Evolutionary conservation across 1,284 basidiomycete species (phyloP), one percentile per base, ranked within the genome.

Genomic region (Sanguinoderma infundibulare): DNA sequence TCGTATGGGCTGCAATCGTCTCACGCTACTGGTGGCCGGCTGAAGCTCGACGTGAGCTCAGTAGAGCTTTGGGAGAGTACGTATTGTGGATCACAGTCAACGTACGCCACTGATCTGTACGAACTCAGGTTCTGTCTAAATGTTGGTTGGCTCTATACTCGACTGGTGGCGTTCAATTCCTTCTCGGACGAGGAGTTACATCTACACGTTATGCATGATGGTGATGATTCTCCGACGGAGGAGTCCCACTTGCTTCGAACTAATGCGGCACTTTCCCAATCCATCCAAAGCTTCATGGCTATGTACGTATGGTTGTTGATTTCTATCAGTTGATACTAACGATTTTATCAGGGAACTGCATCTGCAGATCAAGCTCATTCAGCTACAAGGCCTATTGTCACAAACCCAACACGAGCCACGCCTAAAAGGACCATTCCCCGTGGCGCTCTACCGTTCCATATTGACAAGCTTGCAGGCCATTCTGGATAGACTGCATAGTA

Each of bases 21-120:
- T 96, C 94, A 6, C 83, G 94, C 51, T 90, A 92, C 65, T 95
- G 96, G 89, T 98, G 96, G 96, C 96, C 97, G 1, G 87, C 93
- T 22, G 96, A 98, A 72, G 96, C 96, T 0, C 81, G 96, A 55
- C 81, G 92, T 32, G 96, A 98, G 76, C 80, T 99, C 2, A 87
- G 91, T 40, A 87, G 88, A 62, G 91, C 87, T 0, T 81, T 98
- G 4, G 91, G 94, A 77, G 95, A 98, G 94, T 92, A 70, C 74
- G 89, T 81, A 3, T 22, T 28, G 40, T 50, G 22, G 58, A 40
- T 36, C 14, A 22, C 35, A 12, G 14, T 30, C 22, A 9, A 7
- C 17, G 10, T 57, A 44, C 15, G 46, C 35, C 22, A 14, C 34
- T 5, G 2, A 38, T 15, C 2, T 20, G 15, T 24, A 32, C 28